A percentile compares a stretch with the other conserved stretches of the same genome.
Conservation (phyloP, 164 flowering plant genomes). For the Magnolia officinalis region DNA sequence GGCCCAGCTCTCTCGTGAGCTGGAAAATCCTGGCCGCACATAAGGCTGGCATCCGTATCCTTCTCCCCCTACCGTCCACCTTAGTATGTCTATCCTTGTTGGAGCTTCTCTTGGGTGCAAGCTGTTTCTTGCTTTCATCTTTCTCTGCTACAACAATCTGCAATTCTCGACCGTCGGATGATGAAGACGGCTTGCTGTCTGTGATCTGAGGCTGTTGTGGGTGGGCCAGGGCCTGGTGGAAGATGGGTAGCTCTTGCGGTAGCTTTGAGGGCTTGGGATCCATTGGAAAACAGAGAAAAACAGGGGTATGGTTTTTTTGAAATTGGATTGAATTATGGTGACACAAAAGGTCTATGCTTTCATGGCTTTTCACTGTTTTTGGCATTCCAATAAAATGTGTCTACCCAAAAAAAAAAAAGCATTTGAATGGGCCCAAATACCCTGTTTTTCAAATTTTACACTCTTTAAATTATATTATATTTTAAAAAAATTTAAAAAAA, state of each 20-base stretch:
- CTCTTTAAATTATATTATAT: not conserved
- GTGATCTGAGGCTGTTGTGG: constrained; percentile 33
- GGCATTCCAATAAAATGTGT: constrained; percentile 24
- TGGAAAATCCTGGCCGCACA: constrained; percentile 90
- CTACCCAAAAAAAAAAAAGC: constrained; percentile 8
- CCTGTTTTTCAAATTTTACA: not conserved
- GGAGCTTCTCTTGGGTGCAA: constrained; percentile 76
- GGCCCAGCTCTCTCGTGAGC: constrained; percentile 76
- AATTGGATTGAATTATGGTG: constrained; percentile 35
- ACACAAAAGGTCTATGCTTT: constrained; percentile 22
- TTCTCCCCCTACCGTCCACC: constrained; percentile 82
- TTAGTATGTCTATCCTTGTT: constrained; percentile 86
- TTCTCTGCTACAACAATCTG: constrained; percentile 62
- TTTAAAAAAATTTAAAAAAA: too few species aligned
- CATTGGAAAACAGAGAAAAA: constrained; percentile 21
- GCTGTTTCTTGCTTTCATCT: constrained; percentile 45
- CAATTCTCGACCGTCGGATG: constrained; percentile 43
- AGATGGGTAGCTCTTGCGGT: constrained; percentile 23
- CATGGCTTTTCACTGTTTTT: constrained; percentile 47
- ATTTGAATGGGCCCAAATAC: constrained; percentile 6
- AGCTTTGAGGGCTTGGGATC: constrained; percentile 57
- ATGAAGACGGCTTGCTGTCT: constrained; percentile 27
- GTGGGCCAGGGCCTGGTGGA: constrained; percentile 31
- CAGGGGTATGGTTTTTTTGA: constrained; percentile 1
- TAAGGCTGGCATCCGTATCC: constrained; percentile 89